These are phyloP conservation scores for Stephania cephalantha DNA, from an alignment of 164 flowering plant genomes.

Conservation along the genomic window DNA sequence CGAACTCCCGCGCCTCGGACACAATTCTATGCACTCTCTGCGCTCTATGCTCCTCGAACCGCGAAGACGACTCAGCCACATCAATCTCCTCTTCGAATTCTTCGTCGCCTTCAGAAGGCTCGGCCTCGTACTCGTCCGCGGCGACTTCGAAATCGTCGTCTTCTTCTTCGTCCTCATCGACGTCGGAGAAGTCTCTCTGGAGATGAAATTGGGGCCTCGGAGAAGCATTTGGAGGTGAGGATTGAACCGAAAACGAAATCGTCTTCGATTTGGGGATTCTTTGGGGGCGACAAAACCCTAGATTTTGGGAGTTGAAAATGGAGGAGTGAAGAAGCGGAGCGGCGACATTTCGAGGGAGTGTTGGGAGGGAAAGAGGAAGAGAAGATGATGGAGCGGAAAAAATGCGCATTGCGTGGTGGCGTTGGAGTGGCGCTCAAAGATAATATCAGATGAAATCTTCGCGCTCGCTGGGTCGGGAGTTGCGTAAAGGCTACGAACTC, in stretches of 20 bases:
- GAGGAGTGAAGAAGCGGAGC: conserved; percentile 1
- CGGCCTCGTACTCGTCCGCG: conserved; percentile 21
- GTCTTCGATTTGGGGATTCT: conserved; percentile 10
- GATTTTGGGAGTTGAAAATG: conserved; percentile 1
- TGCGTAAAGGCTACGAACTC: not conserved
- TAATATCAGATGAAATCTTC: not conserved
- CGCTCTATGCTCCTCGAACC: conserved; percentile 46
- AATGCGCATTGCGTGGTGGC: conserved; percentile 8
- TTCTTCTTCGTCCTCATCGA: conserved; percentile 5
- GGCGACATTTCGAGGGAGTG: not conserved
- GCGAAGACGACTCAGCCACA: conserved; percentile 1
- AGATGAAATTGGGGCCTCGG: conserved; percentile 7
- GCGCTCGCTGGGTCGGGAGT: not conserved
- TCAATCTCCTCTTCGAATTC: conserved; percentile 16
- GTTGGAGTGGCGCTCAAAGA: not conserved
- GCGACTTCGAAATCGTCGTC: conserved; percentile 29
- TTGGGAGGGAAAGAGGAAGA: not conserved
- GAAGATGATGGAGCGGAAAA: not conserved
- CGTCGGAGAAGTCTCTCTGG: not conserved
- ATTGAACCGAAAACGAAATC: not conserved
- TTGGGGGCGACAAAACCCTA: conserved; percentile 24
- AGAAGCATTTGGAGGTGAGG: conserved; percentile 14
- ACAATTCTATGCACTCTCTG: conserved; percentile 72
- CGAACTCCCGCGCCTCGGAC: conserved; percentile 56
- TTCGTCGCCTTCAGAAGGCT: conserved; percentile 6